Percentiles rank a stretch among this genome's conserved stretches.
phyloP scores from a whole-genome alignment of 768 basidiomycete species.

The Tulasnella sp. region DNA sequence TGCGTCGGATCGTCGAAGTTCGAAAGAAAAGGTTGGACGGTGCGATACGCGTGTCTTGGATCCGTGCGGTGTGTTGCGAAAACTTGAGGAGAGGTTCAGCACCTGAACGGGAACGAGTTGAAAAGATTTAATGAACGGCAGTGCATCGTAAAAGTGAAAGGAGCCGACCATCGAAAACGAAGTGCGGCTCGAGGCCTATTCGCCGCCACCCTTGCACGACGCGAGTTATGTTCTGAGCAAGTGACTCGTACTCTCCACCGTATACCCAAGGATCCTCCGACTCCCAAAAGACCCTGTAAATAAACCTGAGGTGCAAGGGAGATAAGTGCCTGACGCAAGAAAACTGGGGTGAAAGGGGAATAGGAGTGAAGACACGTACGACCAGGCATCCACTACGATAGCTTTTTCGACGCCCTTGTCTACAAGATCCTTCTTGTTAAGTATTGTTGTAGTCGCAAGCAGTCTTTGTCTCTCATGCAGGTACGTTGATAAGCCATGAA shows the following conservation, averaged over 20 bases:
- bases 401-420: conserved; percentile 30
- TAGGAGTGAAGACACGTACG: conserved; percentile 48
- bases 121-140: background rate
- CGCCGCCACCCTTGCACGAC: conserved; percentile 61
- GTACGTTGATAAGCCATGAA: conserved; percentile 47
- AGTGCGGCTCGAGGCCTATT: conserved; percentile 55
- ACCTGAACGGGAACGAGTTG: conserved; percentile 37
- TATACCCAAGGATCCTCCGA: conserved; percentile 74
- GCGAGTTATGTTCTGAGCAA: conserved; percentile 40
- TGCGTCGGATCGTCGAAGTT: conserved; percentile 58
- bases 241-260: conserved; percentile 67
- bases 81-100: conserved; percentile 66
- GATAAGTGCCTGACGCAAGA: background rate
- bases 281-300: conserved; percentile 55
- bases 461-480: conserved; percentile 40
- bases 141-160: background rate
- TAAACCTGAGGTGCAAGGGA: conserved; percentile 46
- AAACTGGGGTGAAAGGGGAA: conserved; percentile 10
- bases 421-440: conserved; percentile 28
- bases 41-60: conserved; percentile 50
- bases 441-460: conserved; percentile 32
- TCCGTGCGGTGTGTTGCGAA: conserved; percentile 52
- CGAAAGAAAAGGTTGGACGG: conserved; percentile 70
- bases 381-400: conserved; percentile 77
- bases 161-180: conserved; percentile 74